Conservation (phyloP, 2,329 filamentous ascomycete species). For the Neofusicoccum laricinum region DNA sequence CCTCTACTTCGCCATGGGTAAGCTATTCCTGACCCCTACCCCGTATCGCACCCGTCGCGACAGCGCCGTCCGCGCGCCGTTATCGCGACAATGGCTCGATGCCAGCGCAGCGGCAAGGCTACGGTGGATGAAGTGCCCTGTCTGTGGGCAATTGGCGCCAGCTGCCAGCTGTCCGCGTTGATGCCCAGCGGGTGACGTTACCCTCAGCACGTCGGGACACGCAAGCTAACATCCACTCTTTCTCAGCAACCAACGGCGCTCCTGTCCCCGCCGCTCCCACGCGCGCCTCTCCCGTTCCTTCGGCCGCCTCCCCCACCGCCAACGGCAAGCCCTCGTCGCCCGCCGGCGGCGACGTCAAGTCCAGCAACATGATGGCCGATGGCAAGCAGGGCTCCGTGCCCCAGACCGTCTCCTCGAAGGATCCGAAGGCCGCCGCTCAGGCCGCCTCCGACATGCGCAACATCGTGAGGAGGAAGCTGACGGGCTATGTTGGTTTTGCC, state of each 20-base stretch:
- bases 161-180: not conserved
- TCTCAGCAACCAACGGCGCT: slow-evolving; percentile 47
- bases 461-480: slow-evolving; percentile 97
- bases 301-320: slow-evolving; percentile 37
- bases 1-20: slow-evolving; percentile 37
- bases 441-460: slow-evolving; percentile 67
- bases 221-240: slow-evolving; percentile 14
- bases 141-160: slow-evolving; percentile 3
- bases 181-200: slow-evolving; percentile 2
- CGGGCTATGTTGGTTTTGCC: slow-evolving; percentile 97
- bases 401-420: slow-evolving; percentile 63
- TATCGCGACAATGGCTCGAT: not conserved
- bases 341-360: slow-evolving; percentile 46
- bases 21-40: slow-evolving; percentile 20
- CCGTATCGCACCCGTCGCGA: not conserved
- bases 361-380: slow-evolving; percentile 55
- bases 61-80: not conserved
- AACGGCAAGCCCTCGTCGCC: slow-evolving; percentile 55
- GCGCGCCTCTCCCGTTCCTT: slow-evolving; percentile 47
- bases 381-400: slow-evolving; percentile 46
- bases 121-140: not conserved
- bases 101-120: not conserved
- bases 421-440: slow-evolving; percentile 57
- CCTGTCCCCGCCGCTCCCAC: slow-evolving; percentile 35
- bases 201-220: not conserved